A percentile compares a stretch with the other conserved stretches of the same genome.
phyloP scores from a whole-genome alignment of 768 basidiomycete species.

The Suillus occidentalis region DNA sequence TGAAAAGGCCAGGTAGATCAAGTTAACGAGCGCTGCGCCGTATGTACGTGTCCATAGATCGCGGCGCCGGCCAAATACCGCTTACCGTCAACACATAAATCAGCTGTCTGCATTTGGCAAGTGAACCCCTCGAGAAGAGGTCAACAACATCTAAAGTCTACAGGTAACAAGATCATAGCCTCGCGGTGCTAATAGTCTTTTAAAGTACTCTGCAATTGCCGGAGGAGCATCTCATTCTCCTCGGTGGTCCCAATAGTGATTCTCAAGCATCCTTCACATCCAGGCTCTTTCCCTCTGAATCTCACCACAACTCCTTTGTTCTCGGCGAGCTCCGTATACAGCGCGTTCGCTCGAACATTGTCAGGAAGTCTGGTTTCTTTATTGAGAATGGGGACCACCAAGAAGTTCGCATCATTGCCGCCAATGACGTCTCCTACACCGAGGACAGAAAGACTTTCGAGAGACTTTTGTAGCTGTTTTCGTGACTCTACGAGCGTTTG shows the following conservation, averaged over 20 bases:
- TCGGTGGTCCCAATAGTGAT: constrained; percentile 85
- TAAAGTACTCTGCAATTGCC: constrained; percentile 53
- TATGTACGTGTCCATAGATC: constrained; percentile 7
- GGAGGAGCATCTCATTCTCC: constrained; percentile 68
- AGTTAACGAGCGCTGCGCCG: constrained; percentile 5
- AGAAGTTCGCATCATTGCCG: constrained; percentile 86
- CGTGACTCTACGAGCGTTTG: constrained; percentile 60
- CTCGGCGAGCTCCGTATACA: constrained; percentile 87
- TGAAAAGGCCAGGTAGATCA: not conserved
- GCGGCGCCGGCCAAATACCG: not conserved
- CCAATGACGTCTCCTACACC: constrained; percentile 75
- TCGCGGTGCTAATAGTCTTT: constrained; percentile 17
- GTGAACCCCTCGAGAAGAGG: constrained; percentile 2
- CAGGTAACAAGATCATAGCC: not conserved
- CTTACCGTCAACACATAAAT: not conserved
- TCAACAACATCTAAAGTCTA: not conserved
- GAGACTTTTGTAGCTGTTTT: constrained; percentile 45
- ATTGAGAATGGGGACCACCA: constrained; percentile 75
- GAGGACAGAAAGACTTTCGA: constrained; percentile 47
- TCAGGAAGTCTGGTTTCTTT: constrained; percentile 43
- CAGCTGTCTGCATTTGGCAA: not conserved
- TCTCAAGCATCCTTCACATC: constrained; percentile 84
- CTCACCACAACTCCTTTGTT: constrained; percentile 85
- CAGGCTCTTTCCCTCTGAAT: constrained; percentile 82
- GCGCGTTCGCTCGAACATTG: constrained; percentile 55